Evolutionary conservation across 352 stramenopile genomes (phyloP).

Genomic region (Phytopythium montanum): DNA sequence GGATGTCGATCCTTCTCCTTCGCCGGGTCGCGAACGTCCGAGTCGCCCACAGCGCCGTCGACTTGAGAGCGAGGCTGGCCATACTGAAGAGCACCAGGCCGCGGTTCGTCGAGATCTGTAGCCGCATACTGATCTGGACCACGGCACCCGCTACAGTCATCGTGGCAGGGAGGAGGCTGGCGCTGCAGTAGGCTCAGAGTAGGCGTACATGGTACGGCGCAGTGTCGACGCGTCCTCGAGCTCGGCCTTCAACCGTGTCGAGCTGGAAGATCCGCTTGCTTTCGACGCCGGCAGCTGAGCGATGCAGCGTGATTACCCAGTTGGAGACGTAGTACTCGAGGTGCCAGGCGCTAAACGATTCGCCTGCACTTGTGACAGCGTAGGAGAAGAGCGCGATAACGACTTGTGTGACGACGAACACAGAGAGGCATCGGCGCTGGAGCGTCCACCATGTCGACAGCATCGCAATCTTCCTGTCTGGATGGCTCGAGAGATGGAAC

Average conservation of each 20-base stretch:
- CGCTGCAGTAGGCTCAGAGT: not conserved
- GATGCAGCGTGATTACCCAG: not conserved
- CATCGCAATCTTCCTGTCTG: not conserved
- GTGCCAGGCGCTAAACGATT: not conserved
- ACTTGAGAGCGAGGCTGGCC: not conserved
- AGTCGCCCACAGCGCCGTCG: not conserved
- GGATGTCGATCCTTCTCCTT: not conserved
- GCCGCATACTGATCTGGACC: not conserved
- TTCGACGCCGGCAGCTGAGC: not conserved
- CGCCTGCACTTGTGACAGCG: not conserved
- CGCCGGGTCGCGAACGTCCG: not conserved
- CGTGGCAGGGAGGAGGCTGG: not conserved
- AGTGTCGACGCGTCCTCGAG: not conserved
- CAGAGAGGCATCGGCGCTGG: not conserved
- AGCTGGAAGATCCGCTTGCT: conserved; percentile 2
- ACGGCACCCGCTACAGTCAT: not conserved
- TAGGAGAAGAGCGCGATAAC: not conserved
- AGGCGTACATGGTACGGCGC: not conserved
- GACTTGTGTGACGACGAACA: not conserved
- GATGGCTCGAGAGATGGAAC: not conserved
- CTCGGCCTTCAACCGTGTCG: not conserved
- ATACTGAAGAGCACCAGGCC: not conserved
- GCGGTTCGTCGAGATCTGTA: not conserved
- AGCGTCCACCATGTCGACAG: not conserved
- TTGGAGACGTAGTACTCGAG: not conserved